These are phyloP conservation scores for Zea luxurians DNA, from an alignment of 176 grass and related monocot genomes.

Conservation along the genomic window DNA sequence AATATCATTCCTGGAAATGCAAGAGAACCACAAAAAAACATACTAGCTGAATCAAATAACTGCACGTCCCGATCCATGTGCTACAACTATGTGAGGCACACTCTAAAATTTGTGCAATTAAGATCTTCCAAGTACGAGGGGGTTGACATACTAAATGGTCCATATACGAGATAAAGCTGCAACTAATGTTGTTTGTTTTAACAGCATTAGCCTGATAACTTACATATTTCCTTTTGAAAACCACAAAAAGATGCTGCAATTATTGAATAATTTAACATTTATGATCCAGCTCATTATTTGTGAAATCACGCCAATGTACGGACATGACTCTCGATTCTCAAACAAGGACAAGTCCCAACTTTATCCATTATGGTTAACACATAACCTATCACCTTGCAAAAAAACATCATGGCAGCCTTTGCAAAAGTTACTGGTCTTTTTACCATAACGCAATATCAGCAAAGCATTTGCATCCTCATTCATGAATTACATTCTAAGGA, in stretches of 20 bases:
- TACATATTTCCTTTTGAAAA: neutral
- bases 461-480: neutral
- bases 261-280: neutral
- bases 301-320: neutral
- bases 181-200: neutral
- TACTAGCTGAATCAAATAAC: neutral
- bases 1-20: slow-evolving; percentile 1
- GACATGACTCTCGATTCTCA: neutral
- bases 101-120: neutral
- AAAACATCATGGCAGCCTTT: neutral
- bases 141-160: neutral
- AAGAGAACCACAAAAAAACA: neutral
- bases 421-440: neutral
- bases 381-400: neutral
- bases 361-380: neutral
- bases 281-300: neutral
- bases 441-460: slow-evolving; percentile 22
- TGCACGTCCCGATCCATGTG: neutral
- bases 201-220: neutral
- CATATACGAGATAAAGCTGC: neutral
- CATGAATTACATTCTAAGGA: neutral
- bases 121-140: neutral
- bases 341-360: slow-evolving; percentile 19
- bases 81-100: neutral
- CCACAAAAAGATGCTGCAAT: neutral